Evolutionary conservation across 331 rosid species (phyloP), one percentile per base, ranked within the genome.

Genomic region (Ulmus americana): DNA sequence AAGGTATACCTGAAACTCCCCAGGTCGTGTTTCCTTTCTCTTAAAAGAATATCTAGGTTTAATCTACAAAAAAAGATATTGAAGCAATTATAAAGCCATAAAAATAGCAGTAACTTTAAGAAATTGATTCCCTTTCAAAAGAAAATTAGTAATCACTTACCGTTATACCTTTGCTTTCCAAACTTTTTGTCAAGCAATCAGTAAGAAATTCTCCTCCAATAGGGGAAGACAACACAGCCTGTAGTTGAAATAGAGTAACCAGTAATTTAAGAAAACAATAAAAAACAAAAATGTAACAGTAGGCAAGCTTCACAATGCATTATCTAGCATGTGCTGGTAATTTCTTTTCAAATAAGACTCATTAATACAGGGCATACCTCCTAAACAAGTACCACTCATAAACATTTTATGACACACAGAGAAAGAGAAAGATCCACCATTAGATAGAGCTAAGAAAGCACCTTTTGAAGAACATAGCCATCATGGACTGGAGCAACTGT

Each of bases 391-490:
- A 18, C 13, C 2, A 58, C 5, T 12, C 14, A 7, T 20, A 3
- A 39, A 59, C 1, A 59, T 35, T 35, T 10, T n/a, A 7, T 4
- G 4, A 45, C 18, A 6, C 7, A n/a, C 9, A 3, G 11, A 61
- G 64, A 54, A 64, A 61, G 60, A 63, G 64, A 48, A 44, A n/a
- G 45, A 56, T 4, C 5, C 6, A 10, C 61, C 15, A 43, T 18
- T 59, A 14, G 50, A 41, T 42, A 15, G 35, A 7, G 45, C 15
- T 6, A 2, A 62, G 74, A 58, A 59, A 20, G 63, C 84, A 94
- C 99, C 95, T 94, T 94, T 70, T 87, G 99, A 76, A 94, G 87
- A 81, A 94, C 96, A 77, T 87, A 94, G 51, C 99, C 99, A 76
- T 94, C 99, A 78, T 90, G 97, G 57, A 94, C 99, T 8, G 99